Evolutionary conservation across 192 early-diverging fungal genomes (phyloP), one percentile per base, ranked within the genome.

Genomic region (Podila clonocystis): DNA sequence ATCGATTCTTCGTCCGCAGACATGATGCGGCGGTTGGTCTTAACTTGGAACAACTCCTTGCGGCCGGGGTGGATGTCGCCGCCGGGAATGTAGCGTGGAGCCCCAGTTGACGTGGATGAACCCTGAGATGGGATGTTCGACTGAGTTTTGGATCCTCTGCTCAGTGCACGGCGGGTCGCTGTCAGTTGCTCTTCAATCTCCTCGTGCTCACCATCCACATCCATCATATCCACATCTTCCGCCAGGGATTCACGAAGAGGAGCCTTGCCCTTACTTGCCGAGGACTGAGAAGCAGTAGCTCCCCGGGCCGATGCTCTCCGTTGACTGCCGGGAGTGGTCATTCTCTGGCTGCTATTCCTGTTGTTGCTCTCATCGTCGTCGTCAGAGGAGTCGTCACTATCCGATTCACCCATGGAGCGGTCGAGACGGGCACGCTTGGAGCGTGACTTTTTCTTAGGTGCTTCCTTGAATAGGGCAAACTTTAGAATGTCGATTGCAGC

Each of bases 381-480:
- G 9, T 85, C 87, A 22, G 84, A 83, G 30, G 83, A 86, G 2
- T 73, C 68, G 57, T 87, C 89, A 28, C 60, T 77, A 52, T 88
- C 89, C 49, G 63, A 69, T 12, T 82, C 84, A 38, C 83, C 82
- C 31, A 72, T 55, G 6, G 45, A 65, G 29, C 62, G 69, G 20
- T 84, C 78, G 31, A 70, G 41, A 59, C 76, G 86, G 58, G 87
- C 88, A 63, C 77, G 83, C 83, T 85, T 88, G 68, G 65, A 68
- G 30, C 62, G 84, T 55, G 82, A 86, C 67, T 50, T 72, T 67
- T 85, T 91, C 65, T 72, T 67, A 50, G 90, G 84, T 26, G 93
- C 91, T 73, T 98, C 95, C 83, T 97, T 96, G 85, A 95, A 98
- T 74, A 99, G 77, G 3, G 96, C 96, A 88, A 94, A 96, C 63